Evolutionary conservation across 1,284 basidiomycete genomes (phyloP), one percentile per base, ranked within the genome.

Genomic region (Ceratorhiza oryzae-sativae): DNA sequence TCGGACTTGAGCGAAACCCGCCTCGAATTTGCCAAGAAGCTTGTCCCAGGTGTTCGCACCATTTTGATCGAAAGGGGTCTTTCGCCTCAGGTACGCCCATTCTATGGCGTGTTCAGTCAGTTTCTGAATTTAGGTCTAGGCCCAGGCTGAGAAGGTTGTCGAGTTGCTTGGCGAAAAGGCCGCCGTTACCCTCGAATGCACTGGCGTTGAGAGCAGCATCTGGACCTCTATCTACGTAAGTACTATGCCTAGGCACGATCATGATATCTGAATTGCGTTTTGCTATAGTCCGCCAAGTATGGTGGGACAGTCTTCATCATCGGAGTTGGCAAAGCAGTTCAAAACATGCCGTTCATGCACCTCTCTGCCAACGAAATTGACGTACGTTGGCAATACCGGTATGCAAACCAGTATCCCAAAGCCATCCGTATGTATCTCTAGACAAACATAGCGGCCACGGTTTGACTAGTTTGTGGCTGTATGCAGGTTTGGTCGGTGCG

Each of bases 131-230:
- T 6, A 27, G 41, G 3, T 55, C n/a, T 51, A 67, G 63, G 65
- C 65, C 30, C 65, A 68, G 53, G 65, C 65, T 2, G 51, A 45
- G 3, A 68, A 68, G 23, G 65, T 68, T 8, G 65, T 51, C 2
- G 65, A 39, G 6, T 32, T 41, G 30, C 65, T 68, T 32, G 65
- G 65, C 20, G 45, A 68, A 32, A 68, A 68, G 53, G 65, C 65
- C 3, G n/a, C 51, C 12, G 51, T 93, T 36, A 87, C 92, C 67
- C 82, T 95, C 72, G 93, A 95, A 77, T 93, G 93, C 60, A 95
- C 93, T 61, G 95, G 95, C 18, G 92, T 95, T 30, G 93, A 97
- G 80, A 87, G 87, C 42, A 93, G 90, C 13, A 91, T 97, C 75
- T 90, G 92, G 78, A 91, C 92, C n/a, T 93, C 87, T 3, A 85